Evolutionary conservation across 176 grass and related monocot species (phyloP).

Genomic region (Lolium multiflorum): DNA sequence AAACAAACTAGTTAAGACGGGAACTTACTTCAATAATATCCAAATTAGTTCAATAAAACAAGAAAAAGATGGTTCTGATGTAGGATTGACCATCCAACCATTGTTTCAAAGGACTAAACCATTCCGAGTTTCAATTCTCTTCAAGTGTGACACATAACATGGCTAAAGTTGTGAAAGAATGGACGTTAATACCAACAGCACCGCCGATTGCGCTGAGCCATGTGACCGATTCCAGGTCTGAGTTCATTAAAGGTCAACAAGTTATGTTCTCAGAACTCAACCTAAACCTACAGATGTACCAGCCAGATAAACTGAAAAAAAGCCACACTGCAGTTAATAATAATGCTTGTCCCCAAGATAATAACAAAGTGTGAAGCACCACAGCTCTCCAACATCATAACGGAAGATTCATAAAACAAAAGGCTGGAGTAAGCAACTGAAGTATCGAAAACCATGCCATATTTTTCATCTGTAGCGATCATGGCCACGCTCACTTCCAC

Average conservation of each 20-base stretch:
- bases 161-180: too few relatives aligned
- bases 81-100: too few relatives aligned
- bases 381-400: neutral
- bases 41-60: too few relatives aligned
- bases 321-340: neutral
- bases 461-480: constrained; percentile 43
- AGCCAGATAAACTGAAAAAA: neutral
- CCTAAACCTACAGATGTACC: neutral
- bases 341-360: neutral
- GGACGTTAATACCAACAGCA: too few relatives aligned
- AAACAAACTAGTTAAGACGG: too few relatives aligned
- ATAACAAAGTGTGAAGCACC: neutral
- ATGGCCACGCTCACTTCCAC: constrained; percentile 44
- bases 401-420: constrained; percentile 14
- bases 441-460: neutral
- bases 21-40: too few relatives aligned
- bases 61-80: too few relatives aligned
- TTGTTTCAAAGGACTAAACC: too few relatives aligned
- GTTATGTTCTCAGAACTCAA: neutral
- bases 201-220: too few relatives aligned
- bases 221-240: neutral
- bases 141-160: too few relatives aligned
- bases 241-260: neutral
- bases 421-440: neutral
- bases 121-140: too few relatives aligned